Conservation (phyloP, 768 basidiomycete species). For the Erythrobasidium yunnanense region DNA sequence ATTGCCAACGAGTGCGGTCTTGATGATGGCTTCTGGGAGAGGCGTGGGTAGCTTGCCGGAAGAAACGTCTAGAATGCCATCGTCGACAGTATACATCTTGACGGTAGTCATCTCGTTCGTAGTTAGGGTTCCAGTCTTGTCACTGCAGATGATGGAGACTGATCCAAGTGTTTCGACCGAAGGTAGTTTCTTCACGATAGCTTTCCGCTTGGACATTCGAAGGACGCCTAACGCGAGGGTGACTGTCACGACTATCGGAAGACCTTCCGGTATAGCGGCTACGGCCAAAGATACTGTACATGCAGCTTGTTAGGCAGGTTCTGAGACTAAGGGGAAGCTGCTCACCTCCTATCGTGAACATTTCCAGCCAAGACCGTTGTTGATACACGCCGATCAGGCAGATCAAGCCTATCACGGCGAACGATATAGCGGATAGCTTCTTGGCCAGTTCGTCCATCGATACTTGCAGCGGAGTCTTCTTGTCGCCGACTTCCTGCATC, state of each 20-base stretch:
- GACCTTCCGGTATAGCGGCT: slow-evolving; percentile 93
- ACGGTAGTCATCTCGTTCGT: slow-evolving; percentile 94
- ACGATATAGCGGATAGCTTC: slow-evolving; percentile 77
- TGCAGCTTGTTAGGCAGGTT: slow-evolving; percentile 25
- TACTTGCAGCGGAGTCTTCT: slow-evolving; percentile 78
- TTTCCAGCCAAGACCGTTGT: slow-evolving; percentile 78
- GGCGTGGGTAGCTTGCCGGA: slow-evolving; percentile 42
- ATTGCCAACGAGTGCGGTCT: slow-evolving; percentile 68
- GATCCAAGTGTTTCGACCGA: slow-evolving; percentile 88
- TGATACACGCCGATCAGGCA: slow-evolving; percentile 81
- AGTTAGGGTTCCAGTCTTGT: slow-evolving; percentile 92
- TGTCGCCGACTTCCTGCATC: slow-evolving; percentile 94
- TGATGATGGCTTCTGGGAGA: slow-evolving; percentile 58
- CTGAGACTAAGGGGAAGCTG: slow-evolving; percentile 28
- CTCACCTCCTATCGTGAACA: slow-evolving; percentile 97
- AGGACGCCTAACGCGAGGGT: slow-evolving; percentile 89
- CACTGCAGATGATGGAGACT: slow-evolving; percentile 93
- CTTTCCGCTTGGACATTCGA: slow-evolving; percentile 85
- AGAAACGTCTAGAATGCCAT: slow-evolving; percentile 59
- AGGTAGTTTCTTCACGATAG: slow-evolving; percentile 92
- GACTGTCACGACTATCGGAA: slow-evolving; percentile 94
- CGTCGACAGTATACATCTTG: slow-evolving; percentile 72
- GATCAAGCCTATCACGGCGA: slow-evolving; percentile 87
- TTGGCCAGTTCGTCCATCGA: slow-evolving; percentile 95
- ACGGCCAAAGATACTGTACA: slow-evolving; percentile 81